Conservation (phyloP, 371 early-diverging fungal species). For the Lichtheimia corymbifera region DNA sequence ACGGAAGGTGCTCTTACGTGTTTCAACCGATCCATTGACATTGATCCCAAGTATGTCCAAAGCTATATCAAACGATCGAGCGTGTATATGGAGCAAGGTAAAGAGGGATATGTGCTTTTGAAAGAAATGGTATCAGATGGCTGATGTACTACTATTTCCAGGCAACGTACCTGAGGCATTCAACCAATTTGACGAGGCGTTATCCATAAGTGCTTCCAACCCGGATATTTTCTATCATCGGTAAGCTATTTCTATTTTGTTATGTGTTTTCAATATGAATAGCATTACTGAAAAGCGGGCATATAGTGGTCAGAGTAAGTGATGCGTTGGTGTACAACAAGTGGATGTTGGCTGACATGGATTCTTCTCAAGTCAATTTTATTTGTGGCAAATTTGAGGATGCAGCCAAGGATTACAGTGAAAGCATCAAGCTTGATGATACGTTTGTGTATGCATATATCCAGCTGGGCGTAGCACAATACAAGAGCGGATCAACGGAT, state of each 20-base stretch:
- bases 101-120: neutral
- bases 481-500: constrained; percentile 78
- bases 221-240: constrained; percentile 82
- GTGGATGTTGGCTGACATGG: too few species aligned
- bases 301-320: constrained; percentile 42
- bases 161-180: constrained; percentile 66
- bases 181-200: constrained; percentile 72
- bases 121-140: neutral
- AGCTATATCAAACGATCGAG: constrained; percentile 87
- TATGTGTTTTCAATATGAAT: neutral
- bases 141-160: neutral
- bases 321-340: neutral
- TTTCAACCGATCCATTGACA: constrained; percentile 79
- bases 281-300: neutral
- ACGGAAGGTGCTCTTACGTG: constrained; percentile 73
- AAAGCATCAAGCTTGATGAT: constrained; percentile 79
- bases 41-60: constrained; percentile 79
- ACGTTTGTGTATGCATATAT: constrained; percentile 91
- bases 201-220: constrained; percentile 62
- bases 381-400: constrained; percentile 76
- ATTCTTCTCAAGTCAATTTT: constrained; percentile 53
- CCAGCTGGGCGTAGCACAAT: constrained; percentile 91
- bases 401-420: constrained; percentile 85
- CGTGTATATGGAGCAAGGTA: constrained; percentile 83
- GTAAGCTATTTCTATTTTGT: neutral